Base-by-base conservation (phyloP, 1,284 basidiomycete genomes). In the Ustilago sp. region DNA sequence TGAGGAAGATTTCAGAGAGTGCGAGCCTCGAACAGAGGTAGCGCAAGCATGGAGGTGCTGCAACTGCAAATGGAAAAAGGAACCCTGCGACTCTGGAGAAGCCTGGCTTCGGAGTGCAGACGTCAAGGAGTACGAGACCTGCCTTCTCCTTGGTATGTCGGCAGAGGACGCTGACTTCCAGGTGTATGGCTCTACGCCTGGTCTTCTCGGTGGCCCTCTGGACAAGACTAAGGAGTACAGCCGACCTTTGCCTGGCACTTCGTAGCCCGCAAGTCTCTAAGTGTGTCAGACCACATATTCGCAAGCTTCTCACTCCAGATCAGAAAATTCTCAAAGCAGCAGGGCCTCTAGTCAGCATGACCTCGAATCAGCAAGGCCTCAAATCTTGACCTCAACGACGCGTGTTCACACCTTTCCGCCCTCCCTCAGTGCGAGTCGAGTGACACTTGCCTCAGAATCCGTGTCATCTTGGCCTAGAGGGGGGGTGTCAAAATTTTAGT, bases 191-290 rank as follows among this genome's bases (percentile, higher is more conserved):
- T 13, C 19, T 17, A 7, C 15, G 8, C 32, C 15, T 3, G 57
- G 57, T 3, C 43, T 59, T 38, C 58, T 59, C 15, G 58, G 47
- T 17, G 58, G 58, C 8, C 35, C 34, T 6, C 28, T 51, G 13
- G 58, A 59, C 58, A 59, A 51, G 58, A 31, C 11, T 12, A 54
- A 55, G 32, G 4, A 31, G 13, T 62, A 54, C 41, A 36, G 34
- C 19, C 47, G 51, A 35, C 54, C 32, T 51, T 8, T 13, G 2
- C 47, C 47, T 9, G n/a, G 19, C 47, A 48, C 38, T 39, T 39
- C 38, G 2, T 17, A 39, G 38, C 23, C 23, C 23, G 2, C 23
- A 28, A 28, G 23, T 28, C 23, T 28, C 23, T 28, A 28, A 28
- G 23, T 28, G 23, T 28, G 23, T 28, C 23, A 28, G 23, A 28